A percentile compares a stretch with the other conserved stretches of the same genome.
Evolutionary conservation across 495 filamentous ascomycete species (phyloP).

Genomic region (Trichoderma reesei): DNA sequence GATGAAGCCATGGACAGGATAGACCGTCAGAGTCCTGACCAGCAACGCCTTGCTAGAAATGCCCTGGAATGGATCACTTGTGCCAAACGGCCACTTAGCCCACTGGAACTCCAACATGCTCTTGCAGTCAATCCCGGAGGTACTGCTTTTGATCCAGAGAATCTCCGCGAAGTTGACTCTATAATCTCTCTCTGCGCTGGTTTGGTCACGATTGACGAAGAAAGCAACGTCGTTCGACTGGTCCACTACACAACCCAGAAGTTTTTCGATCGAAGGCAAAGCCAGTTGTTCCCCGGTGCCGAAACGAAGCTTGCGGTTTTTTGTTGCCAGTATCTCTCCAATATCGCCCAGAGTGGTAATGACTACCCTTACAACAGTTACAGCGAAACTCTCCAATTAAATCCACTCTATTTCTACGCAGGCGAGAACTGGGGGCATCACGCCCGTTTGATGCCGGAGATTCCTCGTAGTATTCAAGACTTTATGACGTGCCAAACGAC

Average conservation of each 20-base stretch:
- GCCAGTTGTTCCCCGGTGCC: slow-evolving; percentile 27
- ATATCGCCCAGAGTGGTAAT: too few species aligned
- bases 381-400: too few species aligned
- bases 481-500: too few species aligned
- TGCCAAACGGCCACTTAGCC: slow-evolving; percentile 30
- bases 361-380: too few species aligned
- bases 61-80: slow-evolving; percentile 38
- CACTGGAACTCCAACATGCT: slow-evolving; percentile 37
- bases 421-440: too few species aligned
- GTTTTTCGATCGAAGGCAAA: slow-evolving; percentile 35
- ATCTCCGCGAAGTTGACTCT: slow-evolving; percentile 28
- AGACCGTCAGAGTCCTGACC: slow-evolving; percentile 21
- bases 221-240: slow-evolving; percentile 39
- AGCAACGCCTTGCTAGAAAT: slow-evolving; percentile 24
- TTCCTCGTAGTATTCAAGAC: too few species aligned
- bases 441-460: too few species aligned
- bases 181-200: slow-evolving; percentile 43
- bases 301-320: slow-evolving; percentile 24
- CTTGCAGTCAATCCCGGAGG: slow-evolving; percentile 29
- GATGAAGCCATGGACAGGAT: slow-evolving; percentile 36
- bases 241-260: slow-evolving; percentile 47
- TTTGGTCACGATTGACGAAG: slow-evolving; percentile 38
- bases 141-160: slow-evolving; percentile 27
- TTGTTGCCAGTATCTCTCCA: slow-evolving; percentile 37
- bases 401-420: too few species aligned